Base-by-base conservation (phyloP, 768 basidiomycete genomes). In the Trametes coccinea region DNA sequence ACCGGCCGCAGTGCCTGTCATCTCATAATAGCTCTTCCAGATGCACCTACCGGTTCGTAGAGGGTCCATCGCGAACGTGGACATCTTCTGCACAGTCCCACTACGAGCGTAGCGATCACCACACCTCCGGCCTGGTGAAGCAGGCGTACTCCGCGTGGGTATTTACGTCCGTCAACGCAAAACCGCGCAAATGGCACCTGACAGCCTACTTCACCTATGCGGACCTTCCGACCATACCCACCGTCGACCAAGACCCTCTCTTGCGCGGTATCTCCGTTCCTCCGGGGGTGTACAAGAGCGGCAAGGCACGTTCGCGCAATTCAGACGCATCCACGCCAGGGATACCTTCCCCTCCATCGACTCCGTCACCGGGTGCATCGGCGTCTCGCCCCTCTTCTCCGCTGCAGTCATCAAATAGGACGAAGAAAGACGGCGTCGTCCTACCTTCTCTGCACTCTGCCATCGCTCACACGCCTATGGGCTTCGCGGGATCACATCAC, bases 71-170 rank as follows among this genome's bases (percentile, higher is more conserved):
- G 53, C 78, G 81, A 43, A 77, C 76, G 30, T 77, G 76, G 30
- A 79, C 79, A 16, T 77, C 79, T 9, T 83, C 84, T 39, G 82
- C 84, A 5, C 62, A 83, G 62, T 83, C 84, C 29, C 84, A 86
- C 72, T 82, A 81, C 67, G 84, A 84, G 66, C 77, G 84, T 34
- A 79, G 80, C 59, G 77, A 79, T 11, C 78, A 79, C 50, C 80
- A 81, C 53, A 83, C 85, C 51, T 66, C 77, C 11, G 86, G 86
- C 22, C 76, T 89, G 52, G 82, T 88, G 56, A 88, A 88, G 71
- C 86, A 87, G 69, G 84, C 86, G n/a, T 89, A 89, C 70, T 87
- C 86, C 16, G 86, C 84, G 27, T 85, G 81, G 79, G 83, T 87
- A 13, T 69, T 75, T 27, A 74, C 78, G 45, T 72, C 77, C 54